Base-by-base conservation (phyloP, 1,284 basidiomycete species). In the Irpex sp. region DNA sequence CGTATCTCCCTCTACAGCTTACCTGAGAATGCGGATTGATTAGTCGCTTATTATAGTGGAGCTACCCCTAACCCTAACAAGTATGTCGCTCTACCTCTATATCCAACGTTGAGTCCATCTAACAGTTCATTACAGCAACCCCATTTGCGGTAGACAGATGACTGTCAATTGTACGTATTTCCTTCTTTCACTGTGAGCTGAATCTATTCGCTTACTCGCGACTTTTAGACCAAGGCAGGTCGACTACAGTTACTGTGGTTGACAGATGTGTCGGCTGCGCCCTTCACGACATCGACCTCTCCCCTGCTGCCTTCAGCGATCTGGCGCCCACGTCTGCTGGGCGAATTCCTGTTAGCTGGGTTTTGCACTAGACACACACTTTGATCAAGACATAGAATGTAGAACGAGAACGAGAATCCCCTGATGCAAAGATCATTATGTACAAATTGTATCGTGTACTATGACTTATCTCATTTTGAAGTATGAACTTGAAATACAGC, bases 71-170 rank as follows among this genome's bases (percentile, higher is more conserved):
- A 74, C 67, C 74, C 74, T 19, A 75, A 77, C 65, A 60, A 58
- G 39, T 43, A 43, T 15, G 39, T 43, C 39, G 8, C 15, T 15
- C 39, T 43, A 43, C 15, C 8, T 43, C 26, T 26, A 26, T 26
- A 26, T 26, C 26, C 26, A 26, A 26, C 26, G 26, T 26, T 26
- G 26, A 26, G 26, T 43, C 8, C 39, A 11, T 43, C 39, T 9
- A 9, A 43, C 39, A 11, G 39, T 43, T 43, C 39, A 11, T 43
- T 43, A 43, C 2, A 26, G 39, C 54, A 76, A 77, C 69, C 73
- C 76, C 4, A 67, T 78, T 62, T 78, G 76, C 65, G 67, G 68
- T 37, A 68, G 66, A 60, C 64, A 69, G 57, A 67, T 75, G 56
- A 65, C 26, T 0, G 72, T 70, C 4, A 68, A 63, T 9, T 76